Evolutionary conservation across 78 protist genomes (phyloP).

Genomic region (Tieghemostelium lacteum): DNA sequence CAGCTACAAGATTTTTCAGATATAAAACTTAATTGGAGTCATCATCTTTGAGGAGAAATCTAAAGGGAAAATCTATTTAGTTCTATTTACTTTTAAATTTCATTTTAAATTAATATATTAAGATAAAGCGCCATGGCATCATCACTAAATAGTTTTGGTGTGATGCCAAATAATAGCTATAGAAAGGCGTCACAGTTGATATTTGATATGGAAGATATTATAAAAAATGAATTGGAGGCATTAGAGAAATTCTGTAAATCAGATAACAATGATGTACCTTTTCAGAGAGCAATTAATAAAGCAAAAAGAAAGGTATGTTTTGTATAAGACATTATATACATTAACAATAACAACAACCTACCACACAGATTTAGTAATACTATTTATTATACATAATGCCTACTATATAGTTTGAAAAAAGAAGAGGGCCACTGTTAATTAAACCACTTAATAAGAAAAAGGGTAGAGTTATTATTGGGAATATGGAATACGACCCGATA

Average conservation of each 20-base stretch:
- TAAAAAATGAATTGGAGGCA: slow-evolving; percentile 47
- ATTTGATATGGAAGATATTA: slow-evolving; percentile 44
- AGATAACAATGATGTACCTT: slow-evolving; percentile 67
- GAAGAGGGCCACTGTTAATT: slow-evolving; percentile 77
- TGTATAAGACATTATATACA: neutral
- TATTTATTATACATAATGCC: too few species aligned
- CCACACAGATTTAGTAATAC: too few species aligned
- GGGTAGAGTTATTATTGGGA: slow-evolving; percentile 51
- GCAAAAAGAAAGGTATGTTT: slow-evolving; percentile 68
- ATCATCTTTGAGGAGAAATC: too few species aligned
- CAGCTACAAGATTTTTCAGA: too few species aligned
- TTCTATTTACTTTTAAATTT: too few species aligned
- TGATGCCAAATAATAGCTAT: slow-evolving; percentile 16
- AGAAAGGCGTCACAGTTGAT: slow-evolving; percentile 37
- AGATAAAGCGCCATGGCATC: too few species aligned
- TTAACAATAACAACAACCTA: too few species aligned
- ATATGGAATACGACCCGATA: slow-evolving; percentile 77
- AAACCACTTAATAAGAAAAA: slow-evolving; percentile 77
- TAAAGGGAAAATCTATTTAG: too few species aligned
- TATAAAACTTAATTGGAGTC: too few species aligned
- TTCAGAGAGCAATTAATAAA: slow-evolving; percentile 65
- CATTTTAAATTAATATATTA: too few species aligned
- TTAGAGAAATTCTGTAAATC: slow-evolving; percentile 50
- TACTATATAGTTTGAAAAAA: slow-evolving; percentile 68
- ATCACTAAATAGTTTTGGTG: too few species aligned